These are phyloP conservation scores for Cicer bijugum DNA, from an alignment of 306 rosid species.

Conservation along the genomic window DNA sequence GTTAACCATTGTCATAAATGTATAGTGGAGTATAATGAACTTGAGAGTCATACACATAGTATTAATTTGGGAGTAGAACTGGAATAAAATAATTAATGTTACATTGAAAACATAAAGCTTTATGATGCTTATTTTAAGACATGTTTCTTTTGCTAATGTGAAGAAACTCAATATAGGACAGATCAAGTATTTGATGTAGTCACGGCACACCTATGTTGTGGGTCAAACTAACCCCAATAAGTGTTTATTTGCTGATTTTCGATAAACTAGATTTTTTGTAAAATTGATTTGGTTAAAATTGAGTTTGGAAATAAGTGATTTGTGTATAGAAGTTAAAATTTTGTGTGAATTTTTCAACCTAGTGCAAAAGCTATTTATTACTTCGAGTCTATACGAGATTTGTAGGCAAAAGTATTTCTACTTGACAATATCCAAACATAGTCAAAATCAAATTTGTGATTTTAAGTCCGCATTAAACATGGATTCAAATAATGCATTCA, in stretches of 20 bases:
- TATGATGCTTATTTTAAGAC: too few species aligned
- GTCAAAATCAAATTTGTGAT: background rate
- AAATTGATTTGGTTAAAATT: slow-evolving; percentile 11
- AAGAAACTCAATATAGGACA: too few species aligned
- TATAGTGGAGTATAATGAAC: too few species aligned
- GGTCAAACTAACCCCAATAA: slow-evolving; percentile 25
- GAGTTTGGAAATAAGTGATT: background rate
- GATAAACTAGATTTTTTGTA: background rate
- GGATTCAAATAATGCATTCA: background rate
- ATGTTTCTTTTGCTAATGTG: too few species aligned
- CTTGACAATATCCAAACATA: background rate
- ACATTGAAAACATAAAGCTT: too few species aligned
- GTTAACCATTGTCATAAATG: too few species aligned
- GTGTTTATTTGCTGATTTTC: slow-evolving; percentile 1
- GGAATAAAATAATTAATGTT: too few species aligned
- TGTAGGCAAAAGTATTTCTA: slow-evolving; percentile 7
- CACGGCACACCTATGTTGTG: background rate
- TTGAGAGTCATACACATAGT: too few species aligned
- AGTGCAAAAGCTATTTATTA: slow-evolving; percentile 3
- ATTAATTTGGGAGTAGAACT: too few species aligned
- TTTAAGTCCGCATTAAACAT: background rate
- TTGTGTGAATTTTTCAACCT: background rate
- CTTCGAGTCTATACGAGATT: background rate
- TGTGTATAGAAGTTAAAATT: background rate
- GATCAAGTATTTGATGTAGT: background rate